Conservation (phyloP, 257 asterid genomes). For the Paulownia fortunei region DNA sequence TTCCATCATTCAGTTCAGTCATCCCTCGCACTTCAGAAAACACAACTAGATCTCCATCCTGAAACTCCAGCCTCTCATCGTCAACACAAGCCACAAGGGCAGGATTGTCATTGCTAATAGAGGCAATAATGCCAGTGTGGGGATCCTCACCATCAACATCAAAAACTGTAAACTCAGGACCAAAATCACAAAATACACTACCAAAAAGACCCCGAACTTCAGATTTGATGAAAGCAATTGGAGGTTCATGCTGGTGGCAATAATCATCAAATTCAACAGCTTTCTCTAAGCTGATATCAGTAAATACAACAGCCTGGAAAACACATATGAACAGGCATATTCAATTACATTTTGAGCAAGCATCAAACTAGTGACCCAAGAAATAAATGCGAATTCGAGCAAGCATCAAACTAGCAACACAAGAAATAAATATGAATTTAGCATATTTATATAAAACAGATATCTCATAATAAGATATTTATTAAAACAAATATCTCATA, state of each 20-base stretch:
- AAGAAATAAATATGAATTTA: no score
- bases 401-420: no score
- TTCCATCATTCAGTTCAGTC: constrained; percentile 55
- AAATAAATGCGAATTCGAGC: no score
- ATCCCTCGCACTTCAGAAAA: constrained; percentile 59
- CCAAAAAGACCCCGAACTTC: constrained; percentile 63
- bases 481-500: no score
- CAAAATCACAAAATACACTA: constrained; percentile 55
- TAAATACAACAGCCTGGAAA: constrained; percentile 52
- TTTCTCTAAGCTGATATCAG: constrained; percentile 48
- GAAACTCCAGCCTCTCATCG: constrained; percentile 60
- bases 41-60: constrained; percentile 62
- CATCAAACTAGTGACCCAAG: no score
- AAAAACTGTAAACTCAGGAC: constrained; percentile 53
- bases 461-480: no score
- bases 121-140: constrained; percentile 57
- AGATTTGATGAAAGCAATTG: constrained; percentile 56
- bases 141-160: constrained; percentile 66
- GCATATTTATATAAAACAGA: not conserved
- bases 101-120: constrained; percentile 54
- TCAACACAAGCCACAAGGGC: constrained; percentile 58
- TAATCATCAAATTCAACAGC: constrained; percentile 51
- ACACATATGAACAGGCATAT: not conserved
- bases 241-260: constrained; percentile 57
- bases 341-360: no score